phyloP scores from a whole-genome alignment of 257 asterid species.

The Knoxia roxburghii region DNA sequence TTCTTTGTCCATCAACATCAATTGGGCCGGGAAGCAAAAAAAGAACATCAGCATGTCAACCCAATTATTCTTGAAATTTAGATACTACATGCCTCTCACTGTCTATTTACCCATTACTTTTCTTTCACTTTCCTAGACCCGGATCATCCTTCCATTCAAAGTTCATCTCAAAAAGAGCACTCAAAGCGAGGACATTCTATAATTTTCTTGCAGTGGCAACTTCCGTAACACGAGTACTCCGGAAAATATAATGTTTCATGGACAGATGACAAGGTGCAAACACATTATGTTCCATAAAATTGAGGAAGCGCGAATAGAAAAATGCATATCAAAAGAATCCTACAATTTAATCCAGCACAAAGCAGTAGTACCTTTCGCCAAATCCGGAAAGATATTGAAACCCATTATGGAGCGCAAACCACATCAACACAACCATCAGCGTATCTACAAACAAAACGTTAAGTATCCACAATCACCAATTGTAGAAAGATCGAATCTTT shows the following conservation, averaged over 20 bases:
- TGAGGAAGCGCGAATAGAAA: not conserved
- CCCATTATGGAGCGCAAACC: slow-evolving; percentile 39
- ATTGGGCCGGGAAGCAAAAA: not conserved
- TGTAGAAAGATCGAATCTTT: not conserved
- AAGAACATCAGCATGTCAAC: not conserved
- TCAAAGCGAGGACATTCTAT: not conserved
- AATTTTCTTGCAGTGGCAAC: not conserved
- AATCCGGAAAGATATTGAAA: slow-evolving; percentile 25
- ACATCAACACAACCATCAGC: slow-evolving; percentile 43
- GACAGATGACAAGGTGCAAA: not conserved
- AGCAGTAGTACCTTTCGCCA: slow-evolving; percentile 27
- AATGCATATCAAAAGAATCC: not conserved
- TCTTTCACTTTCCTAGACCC: not conserved
- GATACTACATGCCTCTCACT: not conserved
- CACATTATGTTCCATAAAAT: not conserved
- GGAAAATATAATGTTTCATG: too few species aligned
- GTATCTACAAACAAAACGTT: slow-evolving; percentile 25
- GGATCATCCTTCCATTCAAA: not conserved
- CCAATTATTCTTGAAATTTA: not conserved
- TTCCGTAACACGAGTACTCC: not conserved
- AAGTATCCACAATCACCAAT: slow-evolving; percentile 17
- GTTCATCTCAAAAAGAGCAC: not conserved
- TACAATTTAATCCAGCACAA: not conserved
- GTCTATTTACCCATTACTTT: not conserved
- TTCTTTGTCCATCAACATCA: not conserved